Base-by-base conservation (phyloP, 148 eudicot species). In the Arctostaphylos glauca region DNA sequence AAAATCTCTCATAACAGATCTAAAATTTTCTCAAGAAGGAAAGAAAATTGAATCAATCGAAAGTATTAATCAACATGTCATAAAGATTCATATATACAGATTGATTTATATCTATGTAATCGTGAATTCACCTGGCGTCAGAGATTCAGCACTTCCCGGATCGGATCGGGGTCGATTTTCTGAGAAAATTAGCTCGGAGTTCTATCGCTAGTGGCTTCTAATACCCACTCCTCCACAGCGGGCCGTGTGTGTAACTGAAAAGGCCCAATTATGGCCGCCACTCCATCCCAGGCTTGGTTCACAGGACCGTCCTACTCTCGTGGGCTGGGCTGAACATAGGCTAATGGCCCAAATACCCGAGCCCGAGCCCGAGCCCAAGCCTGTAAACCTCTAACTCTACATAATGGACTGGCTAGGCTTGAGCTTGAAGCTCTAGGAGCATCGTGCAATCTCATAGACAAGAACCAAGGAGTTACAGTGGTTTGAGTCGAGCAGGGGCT, bases 151-250 rank as follows among this genome's bases (percentile, higher is more conserved):
- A 53, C 67, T 68, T 52, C 53, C 0, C 60, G 66, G 67, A 72
- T 81, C 68, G n/a, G 67, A 71, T 55, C 68, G 6, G 83, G 43
- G 77, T 14, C 58, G 50, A 81, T 6, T 46, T 80, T 31, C 46
- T 13, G 44, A 38, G 13, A 38, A 31, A 12, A 81, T 5, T 14
- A 66, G 50, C 43, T 43, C 41, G 43, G 31, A 4, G 7, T 38
- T 72, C 62, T 41, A 50, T 31, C 77, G 66, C 77, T 81, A 66
- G 10, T 18, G 9, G 5, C 31, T 5, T 19, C 67, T 23, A 77
- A 56, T 77, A 54, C 10, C 10, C 47, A 8, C 31, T 44, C 52
- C 49, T 7, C 47, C 16, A 0, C 14, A 18, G 9, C 15, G 64
- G 62, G 18, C 5, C 16, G 82, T 50, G 1, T 25, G 12, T 66